Conservation (phyloP, 1,284 basidiomycete species). For the Tetrapyrgos nigripes region DNA sequence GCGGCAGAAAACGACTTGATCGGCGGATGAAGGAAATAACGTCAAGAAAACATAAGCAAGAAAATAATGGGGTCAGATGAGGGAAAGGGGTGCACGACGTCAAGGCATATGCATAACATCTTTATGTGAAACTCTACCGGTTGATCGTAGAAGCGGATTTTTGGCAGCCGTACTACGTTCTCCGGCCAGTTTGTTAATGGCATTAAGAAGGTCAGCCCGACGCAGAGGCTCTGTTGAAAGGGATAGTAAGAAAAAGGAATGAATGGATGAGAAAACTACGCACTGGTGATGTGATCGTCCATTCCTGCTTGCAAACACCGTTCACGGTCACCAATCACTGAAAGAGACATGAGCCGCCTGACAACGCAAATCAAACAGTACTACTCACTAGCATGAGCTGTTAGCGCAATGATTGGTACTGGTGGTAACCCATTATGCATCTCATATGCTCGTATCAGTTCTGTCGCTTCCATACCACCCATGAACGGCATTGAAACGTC, state of each 20-base stretch:
- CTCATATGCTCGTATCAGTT: conserved; percentile 85
- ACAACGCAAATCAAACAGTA: background rate
- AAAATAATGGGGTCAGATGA: background rate
- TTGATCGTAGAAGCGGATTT: conserved; percentile 5
- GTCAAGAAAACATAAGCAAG: background rate
- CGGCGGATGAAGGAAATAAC: background rate
- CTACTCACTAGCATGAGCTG: conserved; percentile 85
- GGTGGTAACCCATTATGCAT: conserved; percentile 72
- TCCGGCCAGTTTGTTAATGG: conserved; percentile 76
- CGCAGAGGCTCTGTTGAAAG: conserved; percentile 68
- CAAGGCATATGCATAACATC: background rate
- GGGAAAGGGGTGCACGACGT: background rate
- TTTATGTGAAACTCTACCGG: background rate
- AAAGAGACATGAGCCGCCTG: conserved; percentile 23
- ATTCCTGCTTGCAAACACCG: conserved; percentile 92
- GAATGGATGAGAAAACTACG: conserved; percentile 30
- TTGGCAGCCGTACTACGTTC: conserved; percentile 26
- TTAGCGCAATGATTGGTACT: conserved; percentile 95
- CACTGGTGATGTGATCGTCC: conserved; percentile 80
- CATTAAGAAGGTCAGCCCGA: conserved; percentile 76
- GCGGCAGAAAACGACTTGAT: background rate
- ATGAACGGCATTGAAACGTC: conserved; percentile 98
- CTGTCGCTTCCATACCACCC: conserved; percentile 93
- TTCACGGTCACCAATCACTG: conserved; percentile 96
- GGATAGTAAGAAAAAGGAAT: conserved; percentile 18